Percentiles rank a stretch among this genome's conserved stretches.
phyloP scores from a whole-genome alignment of 2,329 filamentous ascomycete genomes.

The Drechslerella dactyloides region DNA sequence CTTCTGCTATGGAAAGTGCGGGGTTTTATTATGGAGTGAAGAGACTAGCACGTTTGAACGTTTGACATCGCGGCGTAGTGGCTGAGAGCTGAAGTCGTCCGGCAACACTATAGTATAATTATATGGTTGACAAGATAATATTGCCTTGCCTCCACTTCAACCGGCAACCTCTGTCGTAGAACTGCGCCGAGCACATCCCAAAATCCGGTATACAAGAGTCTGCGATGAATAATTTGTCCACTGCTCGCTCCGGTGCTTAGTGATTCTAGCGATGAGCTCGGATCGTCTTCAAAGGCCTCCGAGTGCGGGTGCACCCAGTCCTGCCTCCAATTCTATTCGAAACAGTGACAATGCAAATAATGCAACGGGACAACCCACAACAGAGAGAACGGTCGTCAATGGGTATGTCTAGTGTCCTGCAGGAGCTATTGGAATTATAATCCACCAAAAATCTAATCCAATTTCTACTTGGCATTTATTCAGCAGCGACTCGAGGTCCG shows the following conservation, averaged over 20 bases:
- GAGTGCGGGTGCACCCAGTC: neutral
- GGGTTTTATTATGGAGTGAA: no score
- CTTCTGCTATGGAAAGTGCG: neutral
- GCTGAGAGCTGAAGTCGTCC: no score
- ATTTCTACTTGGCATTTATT: neutral
- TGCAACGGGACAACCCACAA: neutral
- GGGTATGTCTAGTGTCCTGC: neutral
- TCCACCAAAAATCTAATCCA: neutral
- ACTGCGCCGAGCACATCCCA: neutral
- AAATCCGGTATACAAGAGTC: neutral
- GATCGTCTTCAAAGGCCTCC: neutral
- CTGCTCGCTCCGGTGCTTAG: neutral
- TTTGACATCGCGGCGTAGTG: no score
- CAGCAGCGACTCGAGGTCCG: neutral
- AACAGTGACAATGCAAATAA: neutral
- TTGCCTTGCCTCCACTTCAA: no score
- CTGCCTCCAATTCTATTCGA: neutral
- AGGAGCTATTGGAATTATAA: neutral
- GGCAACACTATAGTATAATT: no score
- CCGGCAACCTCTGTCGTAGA: no score
- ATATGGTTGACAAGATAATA: no score
- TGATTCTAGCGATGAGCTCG: neutral
- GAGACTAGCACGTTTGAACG: no score
- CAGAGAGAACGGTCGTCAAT: neutral
- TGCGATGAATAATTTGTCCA: neutral